Conservation (phyloP, 441 rosid genomes). For the Populus hybrid region DNA sequence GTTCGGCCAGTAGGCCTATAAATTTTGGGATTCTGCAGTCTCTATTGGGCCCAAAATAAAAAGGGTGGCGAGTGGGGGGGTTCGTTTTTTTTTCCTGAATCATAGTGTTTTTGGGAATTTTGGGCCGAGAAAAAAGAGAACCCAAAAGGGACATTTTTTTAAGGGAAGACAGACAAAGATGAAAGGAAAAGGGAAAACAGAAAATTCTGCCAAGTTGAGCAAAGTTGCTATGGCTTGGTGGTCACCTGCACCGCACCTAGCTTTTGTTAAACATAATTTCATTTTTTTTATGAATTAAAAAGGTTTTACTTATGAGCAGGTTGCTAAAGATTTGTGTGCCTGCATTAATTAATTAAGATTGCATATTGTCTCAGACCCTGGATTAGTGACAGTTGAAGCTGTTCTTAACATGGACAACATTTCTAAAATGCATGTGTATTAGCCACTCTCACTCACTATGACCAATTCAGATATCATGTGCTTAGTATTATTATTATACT, state of each 20-base stretch:
- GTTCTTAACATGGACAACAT: neutral
- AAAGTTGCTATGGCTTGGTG: neutral
- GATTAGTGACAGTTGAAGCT: neutral
- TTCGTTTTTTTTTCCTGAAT: neutral
- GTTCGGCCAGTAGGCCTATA: neutral
- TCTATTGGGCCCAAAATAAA: neutral
- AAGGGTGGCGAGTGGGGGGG: neutral
- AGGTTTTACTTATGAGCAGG: too few relatives aligned
- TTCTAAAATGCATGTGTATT: neutral
- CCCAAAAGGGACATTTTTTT: neutral
- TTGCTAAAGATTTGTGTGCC: neutral
- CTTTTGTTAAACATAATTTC: neutral
- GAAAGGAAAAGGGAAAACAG: neutral
- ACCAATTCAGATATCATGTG: neutral
- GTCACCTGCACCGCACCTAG: neutral
- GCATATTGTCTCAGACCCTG: neutral
- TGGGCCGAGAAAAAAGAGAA: neutral
- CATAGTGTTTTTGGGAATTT: neutral
- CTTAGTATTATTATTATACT: neutral
- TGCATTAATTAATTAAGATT: neutral
- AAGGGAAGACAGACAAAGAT: neutral
- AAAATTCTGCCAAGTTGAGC: neutral
- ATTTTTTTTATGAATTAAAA: too few relatives aligned
- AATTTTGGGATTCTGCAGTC: neutral
- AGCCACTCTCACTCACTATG: too few relatives aligned